Evolutionary conservation across 2,329 filamentous ascomycete species (phyloP), one percentile per base, ranked within the genome.

Genomic region (Fusarium lateritium): DNA sequence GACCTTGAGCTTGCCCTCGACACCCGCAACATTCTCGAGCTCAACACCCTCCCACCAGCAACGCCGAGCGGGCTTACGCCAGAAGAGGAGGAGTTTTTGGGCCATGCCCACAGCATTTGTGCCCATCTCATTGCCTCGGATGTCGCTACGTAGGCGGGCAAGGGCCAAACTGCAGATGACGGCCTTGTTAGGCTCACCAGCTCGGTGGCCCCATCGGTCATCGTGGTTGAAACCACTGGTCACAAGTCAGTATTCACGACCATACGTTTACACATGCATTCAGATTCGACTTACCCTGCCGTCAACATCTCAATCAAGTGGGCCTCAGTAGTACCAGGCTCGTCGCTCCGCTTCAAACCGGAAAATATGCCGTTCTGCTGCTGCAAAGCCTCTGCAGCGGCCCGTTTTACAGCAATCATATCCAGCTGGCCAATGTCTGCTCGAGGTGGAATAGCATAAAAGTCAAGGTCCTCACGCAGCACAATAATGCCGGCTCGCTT

Each of bases 21-120:
- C 92, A 15, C 96, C 96, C 51, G 97, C 94, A 14, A 99, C 92
- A 70, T 93, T 86, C 19, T 96, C 89, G 44, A 99, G 85, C 79
- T 98, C 94, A 38, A 99, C 92, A 24, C 96, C 96, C 79, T 99
- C 96, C 96, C 96, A 99, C 96, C 96, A 99, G 84, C 96, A 99
- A 79, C 96, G 88, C 65, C 96, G 86, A 15, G 96, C 96, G 17
- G 96, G 96, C 82, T 99, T 99, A 71, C 96, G 89, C 96, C 96
- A 99, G 84, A 99, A 99, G 5, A 99, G 86, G 15, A 99, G 86
- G 46, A 99, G 87, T 83, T 99, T 99, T 80, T 99, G 96, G 14
- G 96, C 96, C 96, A 99, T 99, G 53, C 95, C 95, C 19, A 98
- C 94, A 1, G 94, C 92, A 77, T 91, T 94, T 71, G 87, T 90